Base-by-base conservation (phyloP, 305 asterid species). In the Fraxinus nigra region DNA sequence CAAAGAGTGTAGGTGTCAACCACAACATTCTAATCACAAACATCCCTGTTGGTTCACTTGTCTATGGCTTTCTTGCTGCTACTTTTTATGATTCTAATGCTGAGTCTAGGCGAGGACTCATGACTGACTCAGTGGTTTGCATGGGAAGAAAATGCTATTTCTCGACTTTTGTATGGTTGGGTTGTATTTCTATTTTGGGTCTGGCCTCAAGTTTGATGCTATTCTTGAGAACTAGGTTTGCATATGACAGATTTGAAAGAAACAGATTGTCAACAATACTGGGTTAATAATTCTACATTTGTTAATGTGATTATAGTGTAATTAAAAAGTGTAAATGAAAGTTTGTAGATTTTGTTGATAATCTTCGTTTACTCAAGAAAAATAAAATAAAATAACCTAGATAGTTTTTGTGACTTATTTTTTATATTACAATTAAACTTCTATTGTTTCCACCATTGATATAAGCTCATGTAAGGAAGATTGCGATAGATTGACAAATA, bases 1-100 rank as follows among this genome's bases (percentile, higher is more conserved):
- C 98, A 1, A 84, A 88, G 46, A 90, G 91, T 65, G 88, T 87
- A 3, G 97, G 98, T 2, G 92, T 95, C 7, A 95, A 95, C 92
- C 98, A 95, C 87, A 95, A 95, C 88, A 90, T 95, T 75, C 93
- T 95, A 81, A 92, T 95, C 76, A 90, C 98, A 7, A 95, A 95
- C 65, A 93, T 95, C 56, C 98, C 98, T 16, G 86, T 92, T 0
- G 98, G 98, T 20, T 92, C 97, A n/a, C 94, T 95, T 2, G 78
- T 91, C 28, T 95, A 95, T 61, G 98, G 98, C 6, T 84, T 88
- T 77, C 89, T 95, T 37, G 95, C 98, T 33, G 98, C 98, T 2
- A 28, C 77, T 22, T 91, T 92, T 13, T 95, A 95, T 22, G 98
- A 95, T 74, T 43, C 85, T 4, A 90, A 89, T 54, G 90, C 90